Conservation (phyloP, 1,284 basidiomycete genomes). For the Irpex lacteus region DNA sequence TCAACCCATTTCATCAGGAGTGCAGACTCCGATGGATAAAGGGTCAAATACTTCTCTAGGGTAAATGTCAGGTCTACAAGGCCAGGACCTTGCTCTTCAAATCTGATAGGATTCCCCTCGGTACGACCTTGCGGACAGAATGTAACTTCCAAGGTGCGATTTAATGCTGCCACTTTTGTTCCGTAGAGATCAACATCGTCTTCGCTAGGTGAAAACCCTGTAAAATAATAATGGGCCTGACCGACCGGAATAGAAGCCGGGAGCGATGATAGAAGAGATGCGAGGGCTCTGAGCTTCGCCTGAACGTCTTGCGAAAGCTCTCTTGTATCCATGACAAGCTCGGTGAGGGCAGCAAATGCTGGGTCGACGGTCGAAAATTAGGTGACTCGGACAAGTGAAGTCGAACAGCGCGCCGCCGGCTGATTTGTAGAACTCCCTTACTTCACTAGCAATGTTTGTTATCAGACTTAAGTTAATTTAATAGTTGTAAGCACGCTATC, state of each 20-base stretch:
- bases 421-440: too few species aligned
- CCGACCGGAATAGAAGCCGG: neutral
- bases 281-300: neutral
- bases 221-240: conserved; percentile 3
- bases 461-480: too few species aligned
- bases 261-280: neutral
- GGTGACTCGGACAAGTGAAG: too few species aligned
- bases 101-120: neutral
- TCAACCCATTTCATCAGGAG: conserved; percentile 7
- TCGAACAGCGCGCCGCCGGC: too few species aligned
- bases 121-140: conserved; percentile 10
- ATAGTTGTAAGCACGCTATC: too few species aligned
- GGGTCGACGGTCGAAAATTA: neutral
- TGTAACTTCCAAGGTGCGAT: conserved; percentile 3
- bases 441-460: too few species aligned
- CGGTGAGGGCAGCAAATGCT: neutral
- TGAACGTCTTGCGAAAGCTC: neutral
- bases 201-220: neutral
- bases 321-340: neutral
- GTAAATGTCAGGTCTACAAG: conserved; percentile 2
- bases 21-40: neutral
- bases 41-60: neutral
- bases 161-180: conserved; percentile 6
- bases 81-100: conserved; percentile 10
- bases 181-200: conserved; percentile 1